Evolutionary conservation across 305 asterid species (phyloP).

Genomic region (Fraxinus xanthoxyloides): DNA sequence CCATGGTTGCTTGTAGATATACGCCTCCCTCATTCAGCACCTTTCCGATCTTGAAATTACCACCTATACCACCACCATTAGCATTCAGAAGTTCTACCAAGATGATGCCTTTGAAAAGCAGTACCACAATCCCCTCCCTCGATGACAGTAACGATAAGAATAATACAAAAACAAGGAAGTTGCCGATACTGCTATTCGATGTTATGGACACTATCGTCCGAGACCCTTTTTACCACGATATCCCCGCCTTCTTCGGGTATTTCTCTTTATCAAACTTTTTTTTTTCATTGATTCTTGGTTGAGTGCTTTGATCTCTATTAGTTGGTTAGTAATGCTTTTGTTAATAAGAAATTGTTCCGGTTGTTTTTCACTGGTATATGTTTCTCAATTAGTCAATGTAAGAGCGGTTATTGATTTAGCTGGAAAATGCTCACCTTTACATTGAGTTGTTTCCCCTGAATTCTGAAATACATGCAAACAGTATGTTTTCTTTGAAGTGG

Average conservation of each 20-base stretch:
- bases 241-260: constrained; percentile 86
- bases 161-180: constrained; percentile 36
- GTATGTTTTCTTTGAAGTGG: neutral
- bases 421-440: neutral
- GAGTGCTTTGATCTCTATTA: neutral
- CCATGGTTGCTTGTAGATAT: constrained; percentile 30
- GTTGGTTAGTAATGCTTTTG: neutral
- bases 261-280: neutral
- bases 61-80: constrained; percentile 11
- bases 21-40: constrained; percentile 4
- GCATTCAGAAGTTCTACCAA: neutral
- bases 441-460: neutral
- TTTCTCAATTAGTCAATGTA: neutral
- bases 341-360: neutral
- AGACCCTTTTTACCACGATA: constrained; percentile 80
- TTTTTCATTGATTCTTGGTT: neutral
- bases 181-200: constrained; percentile 79
- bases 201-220: constrained; percentile 85
- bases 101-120: constrained; percentile 22
- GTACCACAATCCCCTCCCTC: constrained; percentile 7
- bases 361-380: neutral
- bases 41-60: constrained; percentile 26
- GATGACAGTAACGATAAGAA: neutral
- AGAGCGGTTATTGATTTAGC: neutral
- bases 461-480: neutral